Conservation (phyloP, 169 alveolate genomes). For the Plasmodium knowlesi region DNA sequence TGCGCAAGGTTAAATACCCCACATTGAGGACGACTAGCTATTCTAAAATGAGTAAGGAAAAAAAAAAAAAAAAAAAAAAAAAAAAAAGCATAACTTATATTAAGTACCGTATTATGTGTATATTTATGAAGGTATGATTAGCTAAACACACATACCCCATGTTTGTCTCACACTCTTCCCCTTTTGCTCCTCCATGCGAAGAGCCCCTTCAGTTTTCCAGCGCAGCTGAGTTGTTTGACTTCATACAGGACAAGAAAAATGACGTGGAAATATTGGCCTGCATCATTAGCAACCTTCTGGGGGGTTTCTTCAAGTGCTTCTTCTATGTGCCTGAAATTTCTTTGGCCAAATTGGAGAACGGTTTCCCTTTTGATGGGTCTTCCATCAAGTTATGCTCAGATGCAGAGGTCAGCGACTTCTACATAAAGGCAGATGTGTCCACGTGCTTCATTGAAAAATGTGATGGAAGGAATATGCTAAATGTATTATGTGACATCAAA, state of each 20-base stretch:
- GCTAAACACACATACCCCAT: background rate
- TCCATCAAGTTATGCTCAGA: slow-evolving; percentile 78
- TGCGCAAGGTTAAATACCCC: background rate
- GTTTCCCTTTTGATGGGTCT: slow-evolving; percentile 83
- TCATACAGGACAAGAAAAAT: slow-evolving; percentile 17
- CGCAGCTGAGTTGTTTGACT: slow-evolving; percentile 15
- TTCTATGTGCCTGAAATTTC: slow-evolving; percentile 60
- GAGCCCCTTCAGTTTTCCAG: background rate
- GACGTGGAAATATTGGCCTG: slow-evolving; percentile 56
- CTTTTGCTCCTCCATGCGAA: background rate
- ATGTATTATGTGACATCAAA: slow-evolving; percentile 75
- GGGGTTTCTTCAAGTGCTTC: slow-evolving; percentile 57
- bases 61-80: slow-evolving; percentile 9
- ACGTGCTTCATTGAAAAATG: slow-evolving; percentile 79
- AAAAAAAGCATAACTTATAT: background rate
- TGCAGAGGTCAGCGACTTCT: slow-evolving; percentile 77
- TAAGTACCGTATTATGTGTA: background rate
- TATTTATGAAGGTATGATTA: background rate
- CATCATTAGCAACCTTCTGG: slow-evolving; percentile 49
- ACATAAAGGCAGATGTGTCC: slow-evolving; percentile 69
- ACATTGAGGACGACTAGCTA: background rate
- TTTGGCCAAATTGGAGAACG: slow-evolving; percentile 65
- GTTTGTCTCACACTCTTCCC: background rate
- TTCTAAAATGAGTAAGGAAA: slow-evolving; percentile 6
- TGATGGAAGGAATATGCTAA: slow-evolving; percentile 64